These are phyloP conservation scores for Colletotrichum gloeosporioides DNA, from an alignment of 2,329 filamentous ascomycete genomes.

Conservation along the genomic window DNA sequence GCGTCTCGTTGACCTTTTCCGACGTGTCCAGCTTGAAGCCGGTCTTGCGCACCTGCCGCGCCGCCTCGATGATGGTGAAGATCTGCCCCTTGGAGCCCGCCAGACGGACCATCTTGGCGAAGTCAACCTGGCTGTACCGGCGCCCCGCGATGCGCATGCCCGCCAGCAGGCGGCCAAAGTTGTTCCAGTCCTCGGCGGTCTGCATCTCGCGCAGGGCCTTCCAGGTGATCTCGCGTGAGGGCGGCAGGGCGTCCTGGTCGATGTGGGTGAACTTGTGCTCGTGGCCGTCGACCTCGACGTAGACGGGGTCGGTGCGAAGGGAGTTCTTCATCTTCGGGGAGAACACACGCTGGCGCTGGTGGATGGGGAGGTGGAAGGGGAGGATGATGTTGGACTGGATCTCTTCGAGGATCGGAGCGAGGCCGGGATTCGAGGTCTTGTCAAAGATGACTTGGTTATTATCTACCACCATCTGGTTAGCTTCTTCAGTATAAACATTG, in stretches of 20 bases:
- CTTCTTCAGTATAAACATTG: not conserved
- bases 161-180: conserved; percentile 57
- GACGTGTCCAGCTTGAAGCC: conserved; percentile 46
- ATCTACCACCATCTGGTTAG: not conserved
- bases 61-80: conserved; percentile 54
- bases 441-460: conserved; percentile 48
- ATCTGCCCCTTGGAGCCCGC: conserved; percentile 46
- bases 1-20: conserved; percentile 45
- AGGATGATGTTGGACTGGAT: conserved; percentile 67
- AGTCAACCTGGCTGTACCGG: conserved; percentile 38
- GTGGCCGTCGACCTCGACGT: conserved; percentile 63
- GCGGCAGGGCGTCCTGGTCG: conserved; percentile 46
- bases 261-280: conserved; percentile 56
- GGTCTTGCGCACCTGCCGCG: conserved; percentile 51
- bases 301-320: conserved; percentile 60
- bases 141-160: conserved; percentile 51
- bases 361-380: conserved; percentile 60
- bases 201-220: conserved; percentile 50
- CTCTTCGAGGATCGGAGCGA: conserved; percentile 56
- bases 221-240: conserved; percentile 42
- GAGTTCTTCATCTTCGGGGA: conserved; percentile 48
- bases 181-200: conserved; percentile 54
- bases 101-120: conserved; percentile 45
- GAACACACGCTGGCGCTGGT: conserved; percentile 60
- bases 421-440: conserved; percentile 55